A percentile compares a stretch with the other conserved stretches of the same genome.
Evolutionary conservation across 116 monocot species (phyloP).

Genomic region (Trichopus zeylanicus): DNA sequence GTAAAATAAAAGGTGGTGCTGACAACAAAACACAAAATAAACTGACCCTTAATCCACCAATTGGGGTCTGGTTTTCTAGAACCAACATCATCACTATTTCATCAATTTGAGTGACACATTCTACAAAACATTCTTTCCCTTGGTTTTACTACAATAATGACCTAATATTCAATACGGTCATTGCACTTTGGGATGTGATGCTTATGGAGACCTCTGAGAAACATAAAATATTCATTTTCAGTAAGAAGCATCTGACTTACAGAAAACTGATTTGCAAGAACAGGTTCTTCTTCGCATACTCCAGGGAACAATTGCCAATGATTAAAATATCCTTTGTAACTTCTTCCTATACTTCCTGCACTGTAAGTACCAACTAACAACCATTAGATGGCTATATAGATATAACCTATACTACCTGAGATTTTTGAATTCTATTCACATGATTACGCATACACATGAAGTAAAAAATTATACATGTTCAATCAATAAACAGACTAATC

Average conservation of each 20-base stretch:
- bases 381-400: not conserved
- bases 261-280: conserved; percentile 92
- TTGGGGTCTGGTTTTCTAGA: no score
- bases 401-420: not conserved
- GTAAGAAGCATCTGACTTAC: conserved; percentile 32
- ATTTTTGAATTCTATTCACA: not conserved
- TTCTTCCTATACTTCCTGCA: conserved; percentile 92
- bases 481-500: no score
- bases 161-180: no score
- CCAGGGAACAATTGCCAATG: conserved; percentile 84
- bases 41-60: no score
- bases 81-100: no score
- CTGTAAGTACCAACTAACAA: conserved; percentile 22
- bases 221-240: not conserved
- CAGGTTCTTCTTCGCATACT: conserved; percentile 59
- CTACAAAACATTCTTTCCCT: no score
- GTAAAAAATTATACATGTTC: no score
- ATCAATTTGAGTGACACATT: no score
- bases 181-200: not conserved
- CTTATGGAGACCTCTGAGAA: not conserved
- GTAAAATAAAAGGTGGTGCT: not conserved
- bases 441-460: no score
- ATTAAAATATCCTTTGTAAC: conserved; percentile 79
- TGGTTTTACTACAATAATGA: no score
- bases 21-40: not conserved